phyloP scores from a whole-genome alignment of 306 rosid species.

The Rosa rugosa region DNA sequence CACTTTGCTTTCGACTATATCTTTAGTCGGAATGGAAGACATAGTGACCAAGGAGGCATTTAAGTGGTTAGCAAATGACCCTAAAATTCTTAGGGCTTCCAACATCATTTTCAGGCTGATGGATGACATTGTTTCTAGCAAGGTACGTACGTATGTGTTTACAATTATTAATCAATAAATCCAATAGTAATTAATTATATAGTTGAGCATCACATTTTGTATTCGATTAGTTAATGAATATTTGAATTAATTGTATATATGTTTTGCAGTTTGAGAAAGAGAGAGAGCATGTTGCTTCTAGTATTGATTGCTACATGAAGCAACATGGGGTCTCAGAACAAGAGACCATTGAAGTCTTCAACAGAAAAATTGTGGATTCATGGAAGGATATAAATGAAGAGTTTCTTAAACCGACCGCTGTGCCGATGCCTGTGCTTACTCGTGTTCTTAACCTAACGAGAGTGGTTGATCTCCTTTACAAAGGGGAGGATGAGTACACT shows the following conservation, averaged over 20 bases:
- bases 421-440: background rate
- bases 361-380: background rate
- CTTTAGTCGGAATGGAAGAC: conserved; percentile 12
- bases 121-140: conserved; percentile 13
- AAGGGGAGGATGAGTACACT: background rate
- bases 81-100: conserved; percentile 15
- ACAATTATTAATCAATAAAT: no score
- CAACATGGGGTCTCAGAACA: background rate
- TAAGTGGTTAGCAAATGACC: background rate
- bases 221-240: no score
- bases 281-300: background rate
- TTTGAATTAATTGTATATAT: no score
- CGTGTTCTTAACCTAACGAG: background rate
- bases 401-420: background rate
- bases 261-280: background rate
- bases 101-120: conserved; percentile 4
- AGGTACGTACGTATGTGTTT: background rate
- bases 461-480: background rate
- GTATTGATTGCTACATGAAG: conserved; percentile 5
- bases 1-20: background rate
- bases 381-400: conserved; percentile 7
- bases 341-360: background rate
- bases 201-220: no score
- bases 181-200: background rate
- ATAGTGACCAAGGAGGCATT: conserved; percentile 6